Base-by-base conservation (phyloP, 176 grass and related monocot species). In the Oryza nivara region DNA sequence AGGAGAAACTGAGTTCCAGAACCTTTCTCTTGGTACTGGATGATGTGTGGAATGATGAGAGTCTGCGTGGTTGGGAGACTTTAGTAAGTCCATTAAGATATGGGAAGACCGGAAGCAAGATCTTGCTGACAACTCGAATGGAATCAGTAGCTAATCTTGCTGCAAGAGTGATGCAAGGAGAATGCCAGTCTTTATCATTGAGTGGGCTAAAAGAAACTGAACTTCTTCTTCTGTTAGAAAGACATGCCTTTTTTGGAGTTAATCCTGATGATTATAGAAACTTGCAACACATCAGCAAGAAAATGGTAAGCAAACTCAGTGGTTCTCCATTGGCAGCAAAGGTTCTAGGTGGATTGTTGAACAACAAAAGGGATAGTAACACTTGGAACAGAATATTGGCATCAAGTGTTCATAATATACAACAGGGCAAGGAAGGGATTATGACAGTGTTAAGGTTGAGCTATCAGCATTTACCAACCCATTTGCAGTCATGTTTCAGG, bases 21-120 rank as follows among this genome's bases (percentile, higher is more conserved):
- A 81, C n/a, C 87, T 89, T 92, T 56, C 76, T 92, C 35, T 79
- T 92, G 72, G 72, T 92, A 7, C 36, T 92, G 16, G 91, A 92
- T 65, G 91, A 92, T 84, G 75, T 85, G 30, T 89, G 91, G 91
- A 89, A 87, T 71, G 87, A 92, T 72, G 51, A 68, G 11, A 56
- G 8, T 1, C 1, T 32, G 7, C 22, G 15, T 16, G 52, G 77
- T 28, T 92, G 91, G 87, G 68, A 84, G 68, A 86, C 35, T 25
- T 65, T 92, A 3, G n/a, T 34, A 17, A 11, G 43, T 0, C 87
- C 80, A 15, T 67, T 92, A 75, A 75, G 30, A 79, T 26, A 73
- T 72, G 91, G 87, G 12, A 71, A 75, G 71, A 47, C 30, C 80
- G 91, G 90, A 70, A 92, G 91, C 77, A 92, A 86, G 84, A 86